Evolutionary conservation across 73 alveolate species (phyloP).

Genomic region (Halteria grandinella): DNA sequence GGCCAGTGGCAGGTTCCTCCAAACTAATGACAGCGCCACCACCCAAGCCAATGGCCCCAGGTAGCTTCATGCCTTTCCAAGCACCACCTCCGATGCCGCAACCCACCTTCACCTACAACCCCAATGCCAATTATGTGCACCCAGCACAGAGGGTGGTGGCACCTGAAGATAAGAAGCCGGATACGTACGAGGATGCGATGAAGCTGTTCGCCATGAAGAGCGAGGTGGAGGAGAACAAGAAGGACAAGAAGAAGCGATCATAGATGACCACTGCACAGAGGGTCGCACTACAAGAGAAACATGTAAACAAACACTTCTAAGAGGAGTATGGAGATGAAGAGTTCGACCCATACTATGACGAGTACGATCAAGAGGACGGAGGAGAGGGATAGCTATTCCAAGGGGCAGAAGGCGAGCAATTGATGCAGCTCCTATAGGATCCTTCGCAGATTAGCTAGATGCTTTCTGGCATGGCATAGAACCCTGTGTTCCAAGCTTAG

Average conservation of each 20-base stretch:
- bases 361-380: constrained; percentile 1
- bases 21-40: background rate
- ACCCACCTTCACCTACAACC: background rate
- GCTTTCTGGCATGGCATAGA: constrained; percentile 2
- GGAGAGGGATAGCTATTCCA: background rate
- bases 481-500: background rate
- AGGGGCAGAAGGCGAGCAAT: background rate
- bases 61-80: background rate
- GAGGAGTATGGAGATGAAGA: constrained; percentile 41
- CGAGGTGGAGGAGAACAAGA: background rate
- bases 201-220: constrained; percentile 16
- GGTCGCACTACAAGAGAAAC: too few species aligned
- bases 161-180: background rate
- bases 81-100: background rate
- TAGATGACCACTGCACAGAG: too few species aligned
- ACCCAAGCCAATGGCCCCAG: background rate
- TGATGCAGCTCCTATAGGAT: background rate
- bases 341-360: constrained; percentile 14
- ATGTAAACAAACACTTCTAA: constrained; percentile 1
- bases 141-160: background rate
- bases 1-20: background rate
- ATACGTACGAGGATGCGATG: constrained; percentile 55
- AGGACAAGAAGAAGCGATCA: background rate
- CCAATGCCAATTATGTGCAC: background rate
- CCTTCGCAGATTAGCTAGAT: constrained; percentile 5